phyloP scores from a whole-genome alignment of 768 basidiomycete species.

The Termitomyces sp. region DNA sequence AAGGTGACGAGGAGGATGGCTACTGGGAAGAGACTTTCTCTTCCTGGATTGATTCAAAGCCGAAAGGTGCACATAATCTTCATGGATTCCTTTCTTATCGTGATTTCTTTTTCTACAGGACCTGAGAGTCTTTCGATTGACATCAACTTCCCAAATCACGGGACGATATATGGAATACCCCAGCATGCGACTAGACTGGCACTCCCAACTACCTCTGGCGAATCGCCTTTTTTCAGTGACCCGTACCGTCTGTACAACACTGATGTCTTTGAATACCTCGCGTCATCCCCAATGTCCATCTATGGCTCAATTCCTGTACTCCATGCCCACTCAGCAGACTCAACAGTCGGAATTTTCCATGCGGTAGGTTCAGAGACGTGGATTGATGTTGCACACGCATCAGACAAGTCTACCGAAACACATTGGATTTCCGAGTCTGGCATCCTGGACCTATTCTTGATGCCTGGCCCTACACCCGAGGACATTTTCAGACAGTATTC shows the following conservation, averaged over 20 bases:
- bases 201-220: conserved; percentile 83
- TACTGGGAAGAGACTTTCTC: conserved; percentile 89
- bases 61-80: conserved; percentile 63
- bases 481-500: conserved; percentile 87
- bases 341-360: conserved; percentile 89
- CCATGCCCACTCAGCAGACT: conserved; percentile 85
- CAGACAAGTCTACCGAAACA: conserved; percentile 68
- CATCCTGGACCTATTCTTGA: conserved; percentile 88
- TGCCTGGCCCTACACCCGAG: conserved; percentile 84
- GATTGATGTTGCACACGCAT: conserved; percentile 81
- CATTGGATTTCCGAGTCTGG: conserved; percentile 99
- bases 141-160: conserved; percentile 88
- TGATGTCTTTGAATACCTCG: conserved; percentile 95
- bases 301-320: conserved; percentile 92
- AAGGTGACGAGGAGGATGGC: conserved; percentile 77
- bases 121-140: conserved; percentile 93
- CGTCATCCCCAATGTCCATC: conserved; percentile 72
- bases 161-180: conserved; percentile 92
- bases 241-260: conserved; percentile 94
- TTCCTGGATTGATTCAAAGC: conserved; percentile 89
- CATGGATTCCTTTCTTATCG: not conserved
- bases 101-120: conserved; percentile 43
- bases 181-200: conserved; percentile 91
- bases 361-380: conserved; percentile 89
- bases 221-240: conserved; percentile 71